phyloP scores from a whole-genome alignment of 805 yeast species.

The Grigorovia humatica region DNA sequence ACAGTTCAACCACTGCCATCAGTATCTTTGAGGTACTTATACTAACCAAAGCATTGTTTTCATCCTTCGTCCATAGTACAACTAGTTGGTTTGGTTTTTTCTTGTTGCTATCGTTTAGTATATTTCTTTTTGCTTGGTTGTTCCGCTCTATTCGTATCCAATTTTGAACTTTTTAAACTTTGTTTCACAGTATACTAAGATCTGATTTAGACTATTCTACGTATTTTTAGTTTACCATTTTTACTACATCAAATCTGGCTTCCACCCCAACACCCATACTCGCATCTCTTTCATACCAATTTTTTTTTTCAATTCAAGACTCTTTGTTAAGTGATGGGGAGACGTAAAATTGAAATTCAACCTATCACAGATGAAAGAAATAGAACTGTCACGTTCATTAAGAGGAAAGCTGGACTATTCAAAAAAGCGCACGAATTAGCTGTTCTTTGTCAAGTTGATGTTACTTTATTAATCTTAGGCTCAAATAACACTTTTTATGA shows the following conservation, averaged over 20 bases:
- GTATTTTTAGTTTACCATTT: too few relatives aligned
- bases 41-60: too few relatives aligned
- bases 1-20: too few relatives aligned
- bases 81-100: too few relatives aligned
- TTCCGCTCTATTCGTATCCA: not conserved
- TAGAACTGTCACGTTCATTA: slow-evolving; percentile 59
- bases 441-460: slow-evolving; percentile 83
- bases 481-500: slow-evolving; percentile 76
- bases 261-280: not conserved
- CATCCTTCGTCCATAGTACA: too few relatives aligned
- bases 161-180: too few relatives aligned
- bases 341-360: slow-evolving; percentile 89
- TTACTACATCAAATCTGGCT: too few relatives aligned
- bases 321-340: slow-evolving; percentile 52
- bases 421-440: slow-evolving; percentile 55
- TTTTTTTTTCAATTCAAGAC: not conserved
- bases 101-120: not conserved
- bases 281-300: not conserved
- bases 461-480: slow-evolving; percentile 82
- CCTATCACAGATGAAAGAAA: slow-evolving; percentile 88
- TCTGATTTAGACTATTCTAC: too few relatives aligned
- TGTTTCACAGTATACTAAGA: too few relatives aligned
- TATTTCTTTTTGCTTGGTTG: not conserved
- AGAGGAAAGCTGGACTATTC: slow-evolving; percentile 89
- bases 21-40: too few relatives aligned